These are phyloP conservation scores for Agrostemma githago DNA, from an alignment of 148 eudicot genomes.

Conservation along the genomic window DNA sequence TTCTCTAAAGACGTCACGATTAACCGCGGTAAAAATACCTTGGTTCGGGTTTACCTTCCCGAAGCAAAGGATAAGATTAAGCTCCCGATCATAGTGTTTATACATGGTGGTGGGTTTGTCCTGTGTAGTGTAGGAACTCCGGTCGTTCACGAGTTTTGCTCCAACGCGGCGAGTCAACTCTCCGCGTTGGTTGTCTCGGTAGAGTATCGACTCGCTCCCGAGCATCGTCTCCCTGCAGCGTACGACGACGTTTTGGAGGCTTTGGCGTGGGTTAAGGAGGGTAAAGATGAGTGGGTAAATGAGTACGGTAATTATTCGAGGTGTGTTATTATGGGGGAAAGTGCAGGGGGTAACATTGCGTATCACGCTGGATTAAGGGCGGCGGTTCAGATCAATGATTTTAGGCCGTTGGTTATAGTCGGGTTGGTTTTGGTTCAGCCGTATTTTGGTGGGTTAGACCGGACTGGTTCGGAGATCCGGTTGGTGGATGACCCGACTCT, in stretches of 20 bases:
- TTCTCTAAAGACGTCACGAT: constrained; percentile 42
- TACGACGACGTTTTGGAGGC: constrained; percentile 55
- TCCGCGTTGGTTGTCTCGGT: constrained; percentile 42
- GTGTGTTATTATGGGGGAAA: constrained; percentile 46
- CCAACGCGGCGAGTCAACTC: constrained; percentile 24
- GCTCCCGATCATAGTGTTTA: constrained; percentile 36
- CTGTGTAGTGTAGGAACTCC: constrained; percentile 22
- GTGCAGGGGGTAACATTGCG: constrained; percentile 56
- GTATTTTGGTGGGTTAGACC: constrained; percentile 40
- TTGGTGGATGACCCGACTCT: constrained; percentile 24
- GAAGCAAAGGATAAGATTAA: constrained; percentile 25
- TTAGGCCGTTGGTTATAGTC: constrained; percentile 38
- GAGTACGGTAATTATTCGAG: constrained; percentile 36
- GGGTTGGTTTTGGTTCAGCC: constrained; percentile 55
- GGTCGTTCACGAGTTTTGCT: constrained; percentile 30
- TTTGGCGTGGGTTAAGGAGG: constrained; percentile 33
- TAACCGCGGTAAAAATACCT: constrained; percentile 23
- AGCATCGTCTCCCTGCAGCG: constrained; percentile 59
- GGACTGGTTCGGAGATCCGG: constrained; percentile 47
- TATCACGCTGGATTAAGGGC: constrained; percentile 44
- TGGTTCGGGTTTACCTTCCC: constrained; percentile 39
- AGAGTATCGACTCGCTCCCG: constrained; percentile 58
- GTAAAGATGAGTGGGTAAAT: constrained; percentile 39
- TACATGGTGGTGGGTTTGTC: constrained; percentile 62
- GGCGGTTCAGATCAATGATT: constrained; percentile 20